A percentile compares a stretch with the other conserved stretches of the same genome.
These are phyloP conservation scores for Vanrija sp. DNA, from an alignment of 1,284 basidiomycete species.

Conservation along the genomic window DNA sequence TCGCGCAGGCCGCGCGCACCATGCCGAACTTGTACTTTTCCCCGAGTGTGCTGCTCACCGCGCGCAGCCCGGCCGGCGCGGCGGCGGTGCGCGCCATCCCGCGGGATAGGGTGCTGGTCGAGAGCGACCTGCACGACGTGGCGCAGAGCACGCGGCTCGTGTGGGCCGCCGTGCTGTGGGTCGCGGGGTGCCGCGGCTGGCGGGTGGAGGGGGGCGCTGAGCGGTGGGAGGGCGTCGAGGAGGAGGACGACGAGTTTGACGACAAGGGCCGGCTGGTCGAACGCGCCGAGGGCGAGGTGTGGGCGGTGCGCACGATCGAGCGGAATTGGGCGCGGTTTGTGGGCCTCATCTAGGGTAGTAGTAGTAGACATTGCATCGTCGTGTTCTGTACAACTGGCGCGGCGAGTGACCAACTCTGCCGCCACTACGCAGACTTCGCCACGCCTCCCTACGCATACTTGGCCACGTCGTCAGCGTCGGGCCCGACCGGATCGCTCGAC, in stretches of 20 bases:
- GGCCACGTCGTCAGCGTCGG: conserved; percentile 60
- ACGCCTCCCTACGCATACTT: conserved; percentile 54
- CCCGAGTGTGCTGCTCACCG: conserved; percentile 50
- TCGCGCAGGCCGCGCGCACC: conserved; percentile 20
- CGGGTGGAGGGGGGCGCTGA: conserved; percentile 31
- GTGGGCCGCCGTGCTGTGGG: conserved; percentile 43
- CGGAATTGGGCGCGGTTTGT: conserved; percentile 50
- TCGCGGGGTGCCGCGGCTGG: conserved; percentile 39
- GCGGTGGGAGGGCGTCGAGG: conserved; percentile 16
- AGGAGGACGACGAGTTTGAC: conserved; percentile 22
- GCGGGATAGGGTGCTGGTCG: conserved; percentile 46
- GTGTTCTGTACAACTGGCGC: too few relatives aligned
- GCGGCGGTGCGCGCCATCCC: conserved; percentile 40
- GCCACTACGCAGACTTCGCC: background rate
- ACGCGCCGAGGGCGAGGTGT: conserved; percentile 13
- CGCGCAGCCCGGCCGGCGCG: conserved; percentile 36
- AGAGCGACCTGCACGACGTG: conserved; percentile 48
- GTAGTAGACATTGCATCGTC: background rate
- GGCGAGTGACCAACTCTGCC: too few relatives aligned
- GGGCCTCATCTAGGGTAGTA: conserved; percentile 8
- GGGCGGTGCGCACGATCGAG: conserved; percentile 41
- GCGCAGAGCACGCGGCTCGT: conserved; percentile 29
- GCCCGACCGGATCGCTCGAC: conserved; percentile 64
- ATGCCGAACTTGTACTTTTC: conserved; percentile 49
- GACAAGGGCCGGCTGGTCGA: conserved; percentile 8